These are phyloP conservation scores for California macrophylla DNA, from an alignment of 441 rosid genomes.

Conservation along the genomic window DNA sequence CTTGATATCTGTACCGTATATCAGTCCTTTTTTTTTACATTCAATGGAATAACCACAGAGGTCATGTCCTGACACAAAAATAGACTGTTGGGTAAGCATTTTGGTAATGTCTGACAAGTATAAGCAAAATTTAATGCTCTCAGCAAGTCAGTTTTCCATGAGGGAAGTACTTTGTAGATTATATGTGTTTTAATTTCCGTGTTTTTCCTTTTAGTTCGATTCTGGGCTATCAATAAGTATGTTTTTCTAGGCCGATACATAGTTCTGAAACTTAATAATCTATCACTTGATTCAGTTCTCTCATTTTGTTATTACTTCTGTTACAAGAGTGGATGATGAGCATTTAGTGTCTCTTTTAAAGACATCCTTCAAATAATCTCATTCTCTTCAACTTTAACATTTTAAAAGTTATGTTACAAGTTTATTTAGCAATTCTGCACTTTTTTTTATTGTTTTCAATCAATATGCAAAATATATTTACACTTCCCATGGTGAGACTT, in stretches of 20 bases:
- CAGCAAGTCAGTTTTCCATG: background rate
- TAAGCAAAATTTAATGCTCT: background rate
- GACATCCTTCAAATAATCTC: background rate
- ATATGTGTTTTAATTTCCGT: background rate
- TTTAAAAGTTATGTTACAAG: background rate
- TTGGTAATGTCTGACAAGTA: background rate
- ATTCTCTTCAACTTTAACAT: background rate
- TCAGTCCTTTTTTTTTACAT: background rate
- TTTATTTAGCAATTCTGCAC: background rate
- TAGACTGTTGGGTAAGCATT: background rate
- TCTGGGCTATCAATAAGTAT: background rate
- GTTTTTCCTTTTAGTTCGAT: background rate
- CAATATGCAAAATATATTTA: background rate
- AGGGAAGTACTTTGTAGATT: background rate
- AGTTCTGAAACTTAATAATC: background rate
- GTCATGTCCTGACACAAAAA: background rate
- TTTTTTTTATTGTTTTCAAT: background rate
- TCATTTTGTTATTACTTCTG: conserved; percentile 1
- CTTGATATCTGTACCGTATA: background rate
- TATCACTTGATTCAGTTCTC: background rate
- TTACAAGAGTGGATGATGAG: background rate
- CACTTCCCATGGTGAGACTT: background rate
- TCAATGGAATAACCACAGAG: background rate
- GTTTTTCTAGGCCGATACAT: background rate
- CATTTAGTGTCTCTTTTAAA: background rate